Base-by-base conservation (phyloP, 2,329 filamentous ascomycete species). In the Dactylellina leptospora region DNA sequence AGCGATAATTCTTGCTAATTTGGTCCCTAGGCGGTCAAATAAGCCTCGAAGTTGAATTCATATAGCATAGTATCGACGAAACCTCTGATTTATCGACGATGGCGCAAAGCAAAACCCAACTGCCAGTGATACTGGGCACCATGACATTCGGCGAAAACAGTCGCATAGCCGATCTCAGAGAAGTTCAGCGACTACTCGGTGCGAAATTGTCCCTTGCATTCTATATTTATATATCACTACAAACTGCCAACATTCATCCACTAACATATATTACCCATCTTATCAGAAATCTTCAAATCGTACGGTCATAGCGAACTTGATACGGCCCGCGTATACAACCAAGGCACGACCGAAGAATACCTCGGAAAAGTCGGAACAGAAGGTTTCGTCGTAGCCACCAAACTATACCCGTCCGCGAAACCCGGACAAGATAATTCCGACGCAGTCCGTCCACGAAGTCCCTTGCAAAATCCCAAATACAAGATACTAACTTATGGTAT, bases 271-370 rank as follows among this genome's bases (percentile, higher is more conserved):
- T 16, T 25, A 36, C 2, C 9, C 16, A 6, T 20, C 9, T n/a
- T 28, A 28, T 3, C 28, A 72, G 68, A 72, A 42, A 72, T 64
- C 44, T 72, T 72, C 53, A 64, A 64, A 55, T 72, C 68, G 6
- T 72, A 72, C 38, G 59, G 59, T 4, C 68, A 72, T 47, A 64
- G 45, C 11, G 68, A 72, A 23, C 58, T 73, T n/a, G 69, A 73
- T 42, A 73, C 69, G 13, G 69, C 69, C 16, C 40, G 69, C n/a
- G 20, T 73, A 20, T 73, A 73, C 42, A 68, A 68, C 27, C 36
- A 45, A 9, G 69, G 69, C 20, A 66, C 61, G 8, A 33, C 69
- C 2, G 69, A 73, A 30, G 51, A 62, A 11, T 73, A 73, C 48
- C 55, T 73, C 23, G 68, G 68, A 9, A 59, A 72, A 25, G 64